phyloP scores from a whole-genome alignment of 306 rosid species.

The Acacia confusa region DNA sequence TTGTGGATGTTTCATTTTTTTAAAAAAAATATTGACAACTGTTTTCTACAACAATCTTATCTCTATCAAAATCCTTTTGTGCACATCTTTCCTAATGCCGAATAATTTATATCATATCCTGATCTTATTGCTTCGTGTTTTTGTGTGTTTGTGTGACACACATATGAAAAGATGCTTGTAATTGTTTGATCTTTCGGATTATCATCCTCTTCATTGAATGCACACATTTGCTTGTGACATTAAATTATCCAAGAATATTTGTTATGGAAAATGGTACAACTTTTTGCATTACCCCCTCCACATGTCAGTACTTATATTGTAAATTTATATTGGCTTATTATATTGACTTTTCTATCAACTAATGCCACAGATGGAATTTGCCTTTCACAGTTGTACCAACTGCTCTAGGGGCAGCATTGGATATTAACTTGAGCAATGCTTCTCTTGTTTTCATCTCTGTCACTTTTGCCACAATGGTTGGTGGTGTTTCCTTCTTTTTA shows the following conservation, averaged over 20 bases:
- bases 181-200: slow-evolving; percentile 2
- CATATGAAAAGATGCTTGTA: background rate
- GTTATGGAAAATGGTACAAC: slow-evolving; percentile 9
- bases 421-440: slow-evolving; percentile 90
- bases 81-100: background rate
- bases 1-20: background rate
- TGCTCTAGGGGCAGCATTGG: slow-evolving; percentile 96
- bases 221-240: slow-evolving; percentile 1
- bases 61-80: background rate
- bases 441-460: slow-evolving; percentile 95
- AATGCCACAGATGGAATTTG: slow-evolving; percentile 99
- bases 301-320: slow-evolving; percentile 29
- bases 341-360: slow-evolving; percentile 95
- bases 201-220: background rate
- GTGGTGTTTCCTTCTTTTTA: slow-evolving; percentile 42
- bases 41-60: background rate
- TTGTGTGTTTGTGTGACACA: background rate
- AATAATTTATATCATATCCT: background rate
- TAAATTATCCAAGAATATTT: slow-evolving; percentile 8
- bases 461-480: slow-evolving; percentile 98
- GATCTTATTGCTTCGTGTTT: background rate
- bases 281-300: slow-evolving; percentile 21
- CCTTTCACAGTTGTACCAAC: slow-evolving; percentile 99
- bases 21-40: background rate
- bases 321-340: slow-evolving; percentile 35